A percentile compares a stretch with the other conserved stretches of the same genome.
phyloP scores from a whole-genome alignment of 106 monocot species.

The Chionographis japonica region DNA sequence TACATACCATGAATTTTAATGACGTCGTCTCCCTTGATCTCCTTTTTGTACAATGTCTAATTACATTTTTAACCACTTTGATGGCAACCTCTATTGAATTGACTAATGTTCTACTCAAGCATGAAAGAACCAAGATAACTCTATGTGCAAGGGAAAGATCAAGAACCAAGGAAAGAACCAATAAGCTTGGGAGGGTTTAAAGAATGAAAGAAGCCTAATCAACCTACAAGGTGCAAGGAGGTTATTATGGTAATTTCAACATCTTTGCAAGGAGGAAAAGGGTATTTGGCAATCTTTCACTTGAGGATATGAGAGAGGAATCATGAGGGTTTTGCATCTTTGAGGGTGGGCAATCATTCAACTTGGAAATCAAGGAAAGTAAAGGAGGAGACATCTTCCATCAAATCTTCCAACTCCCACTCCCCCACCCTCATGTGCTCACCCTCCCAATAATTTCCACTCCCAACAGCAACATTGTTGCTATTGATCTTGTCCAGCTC shows the following conservation, averaged over 20 bases:
- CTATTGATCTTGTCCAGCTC: slow-evolving; percentile 9
- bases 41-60: neutral
- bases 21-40: neutral
- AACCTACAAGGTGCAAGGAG: slow-evolving; percentile 5
- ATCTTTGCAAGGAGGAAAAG: no score
- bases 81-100: slow-evolving; percentile 2
- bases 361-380: slow-evolving; percentile 93
- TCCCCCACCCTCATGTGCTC: slow-evolving; percentile 41
- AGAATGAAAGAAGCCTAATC: slow-evolving; percentile 1
- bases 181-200: slow-evolving; percentile 2
- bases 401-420: slow-evolving; percentile 75
- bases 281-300: no score
- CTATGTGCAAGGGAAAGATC: slow-evolving; percentile 6
- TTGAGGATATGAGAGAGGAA: neutral
- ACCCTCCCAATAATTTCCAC: slow-evolving; percentile 30
- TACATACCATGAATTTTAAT: neutral
- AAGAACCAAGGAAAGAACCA: neutral
- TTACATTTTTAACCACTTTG: slow-evolving; percentile 13
- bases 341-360: slow-evolving; percentile 48
- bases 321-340: neutral
- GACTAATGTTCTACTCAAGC: slow-evolving; percentile 1
- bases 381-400: slow-evolving; percentile 57
- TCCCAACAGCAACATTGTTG: slow-evolving; percentile 1
- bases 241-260: no score
- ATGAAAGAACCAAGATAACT: neutral